phyloP scores from a whole-genome alignment of 768 basidiomycete species.

The Kwoniella sp. region DNA sequence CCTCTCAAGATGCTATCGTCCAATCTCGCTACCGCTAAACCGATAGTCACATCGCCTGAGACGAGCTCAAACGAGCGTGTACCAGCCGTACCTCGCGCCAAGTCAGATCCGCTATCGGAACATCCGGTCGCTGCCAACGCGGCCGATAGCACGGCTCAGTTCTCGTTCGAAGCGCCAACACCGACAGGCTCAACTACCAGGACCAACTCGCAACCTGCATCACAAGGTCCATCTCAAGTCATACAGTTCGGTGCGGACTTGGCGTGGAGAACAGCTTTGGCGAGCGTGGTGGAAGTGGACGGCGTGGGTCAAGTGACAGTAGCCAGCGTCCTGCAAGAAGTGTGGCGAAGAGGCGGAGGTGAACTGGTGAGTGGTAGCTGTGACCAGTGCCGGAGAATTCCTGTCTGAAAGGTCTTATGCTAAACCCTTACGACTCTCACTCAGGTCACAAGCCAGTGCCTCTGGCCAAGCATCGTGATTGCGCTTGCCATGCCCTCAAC shows the following conservation, averaged over 20 bases:
- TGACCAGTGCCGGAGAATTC: background rate
- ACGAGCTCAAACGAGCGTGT: background rate
- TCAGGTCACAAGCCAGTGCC: slow-evolving; percentile 37
- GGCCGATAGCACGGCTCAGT: background rate
- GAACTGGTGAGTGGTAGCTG: slow-evolving; percentile 44
- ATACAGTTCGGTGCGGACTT: slow-evolving; percentile 36
- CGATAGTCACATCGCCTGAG: background rate
- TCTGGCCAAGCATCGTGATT: slow-evolving; percentile 41
- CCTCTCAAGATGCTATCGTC: slow-evolving; percentile 6
- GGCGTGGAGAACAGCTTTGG: slow-evolving; percentile 46
- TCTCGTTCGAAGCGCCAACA: background rate
- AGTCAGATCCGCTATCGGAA: slow-evolving; percentile 20
- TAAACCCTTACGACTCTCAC: too few species aligned
- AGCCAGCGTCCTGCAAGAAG: slow-evolving; percentile 38
- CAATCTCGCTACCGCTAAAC: slow-evolving; percentile 3
- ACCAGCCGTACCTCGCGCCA: background rate
- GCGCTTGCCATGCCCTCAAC: slow-evolving; percentile 28
- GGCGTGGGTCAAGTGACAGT: slow-evolving; percentile 43
- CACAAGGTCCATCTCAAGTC: slow-evolving; percentile 6
- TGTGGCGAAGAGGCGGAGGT: slow-evolving; percentile 48
- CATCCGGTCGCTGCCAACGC: background rate
- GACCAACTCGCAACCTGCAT: background rate
- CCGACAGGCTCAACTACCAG: background rate
- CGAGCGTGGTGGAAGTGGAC: slow-evolving; percentile 46
- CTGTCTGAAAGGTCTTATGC: background rate